Evolutionary conservation across 352 stramenopile genomes (phyloP).

Genomic region (Globisporangium spinosum): DNA sequence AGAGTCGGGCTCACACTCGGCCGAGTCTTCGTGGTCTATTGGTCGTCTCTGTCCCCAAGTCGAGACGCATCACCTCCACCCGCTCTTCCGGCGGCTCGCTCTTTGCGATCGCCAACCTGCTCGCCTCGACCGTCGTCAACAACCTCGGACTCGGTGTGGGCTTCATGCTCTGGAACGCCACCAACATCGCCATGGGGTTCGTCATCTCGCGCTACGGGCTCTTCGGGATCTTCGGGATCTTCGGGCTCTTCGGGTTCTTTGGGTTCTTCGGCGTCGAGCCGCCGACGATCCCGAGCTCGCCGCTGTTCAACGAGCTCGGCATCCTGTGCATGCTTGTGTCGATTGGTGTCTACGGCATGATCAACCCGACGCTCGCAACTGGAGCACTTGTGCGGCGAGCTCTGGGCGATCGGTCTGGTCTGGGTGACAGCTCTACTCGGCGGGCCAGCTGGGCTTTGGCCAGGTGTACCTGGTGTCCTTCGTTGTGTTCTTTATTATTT

Average conservation of each 20-base stretch:
- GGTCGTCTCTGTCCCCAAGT: background rate
- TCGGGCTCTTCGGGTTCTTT: no score
- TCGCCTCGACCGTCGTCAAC: slow-evolving; percentile 85
- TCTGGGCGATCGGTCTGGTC: slow-evolving; percentile 67
- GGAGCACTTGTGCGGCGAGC: slow-evolving; percentile 62
- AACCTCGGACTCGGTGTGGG: slow-evolving; percentile 69
- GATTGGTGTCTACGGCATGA: slow-evolving; percentile 75
- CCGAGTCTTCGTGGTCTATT: background rate
- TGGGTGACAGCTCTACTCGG: slow-evolving; percentile 59
- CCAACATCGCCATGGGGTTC: slow-evolving; percentile 81
- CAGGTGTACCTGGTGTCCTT: slow-evolving; percentile 75
- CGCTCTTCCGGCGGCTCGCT: slow-evolving; percentile 40
- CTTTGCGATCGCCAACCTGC: slow-evolving; percentile 76
- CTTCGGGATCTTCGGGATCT: no score
- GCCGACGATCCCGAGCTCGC: slow-evolving; percentile 52
- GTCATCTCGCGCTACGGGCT: slow-evolving; percentile 71
- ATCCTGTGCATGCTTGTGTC: slow-evolving; percentile 79
- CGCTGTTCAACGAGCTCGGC: slow-evolving; percentile 50
- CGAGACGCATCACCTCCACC: background rate
- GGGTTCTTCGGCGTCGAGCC: slow-evolving; percentile 62
- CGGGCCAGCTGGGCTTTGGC: slow-evolving; percentile 70
- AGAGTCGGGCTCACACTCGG: background rate
- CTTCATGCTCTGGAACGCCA: slow-evolving; percentile 87
- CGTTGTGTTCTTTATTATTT: no score
- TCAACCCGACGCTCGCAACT: slow-evolving; percentile 54